phyloP scores from a whole-genome alignment of 1,284 basidiomycete genomes.

The Pascua guehoae region DNA sequence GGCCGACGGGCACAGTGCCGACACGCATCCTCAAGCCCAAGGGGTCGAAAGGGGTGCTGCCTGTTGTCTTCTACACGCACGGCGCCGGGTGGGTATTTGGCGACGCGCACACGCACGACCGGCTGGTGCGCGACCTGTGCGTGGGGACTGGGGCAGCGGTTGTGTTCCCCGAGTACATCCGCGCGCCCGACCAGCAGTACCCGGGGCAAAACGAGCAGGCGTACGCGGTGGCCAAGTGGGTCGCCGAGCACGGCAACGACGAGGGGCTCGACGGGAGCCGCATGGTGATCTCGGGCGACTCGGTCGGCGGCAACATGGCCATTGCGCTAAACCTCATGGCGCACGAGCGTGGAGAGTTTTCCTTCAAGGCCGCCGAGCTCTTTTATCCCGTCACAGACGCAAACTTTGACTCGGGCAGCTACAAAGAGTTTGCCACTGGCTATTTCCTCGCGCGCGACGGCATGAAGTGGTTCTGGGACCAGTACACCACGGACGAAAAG shows the following conservation, averaged over 20 bases:
- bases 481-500: conserved; percentile 5
- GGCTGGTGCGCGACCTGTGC: conserved; percentile 14
- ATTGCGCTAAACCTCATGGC: conserved; percentile 11
- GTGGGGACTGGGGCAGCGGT: conserved; percentile 12
- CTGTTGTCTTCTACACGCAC: conserved; percentile 17
- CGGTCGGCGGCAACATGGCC: conserved; percentile 17
- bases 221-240: conserved; percentile 15
- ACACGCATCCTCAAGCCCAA: conserved; percentile 14
- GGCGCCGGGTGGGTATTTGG: conserved; percentile 19
- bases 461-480: conserved; percentile 24
- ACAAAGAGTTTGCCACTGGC: conserved; percentile 15
- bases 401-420: conserved; percentile 11
- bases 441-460: conserved; percentile 16
- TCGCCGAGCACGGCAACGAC: conserved; percentile 8
- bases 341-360: conserved; percentile 4
- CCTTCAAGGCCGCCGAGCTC: conserved; percentile 6
- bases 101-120: conserved; percentile 17
- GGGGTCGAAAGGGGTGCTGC: conserved; percentile 8
- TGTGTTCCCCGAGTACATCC: conserved; percentile 17
- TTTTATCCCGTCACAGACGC: conserved; percentile 18
- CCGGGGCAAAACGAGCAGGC: conserved; percentile 14
- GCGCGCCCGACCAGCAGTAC: conserved; percentile 12
- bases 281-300: conserved; percentile 15
- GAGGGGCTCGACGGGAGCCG: conserved; percentile 8
- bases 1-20: background rate